phyloP scores from a whole-genome alignment of 352 stramenopile genomes.

The Globisporangium parvum region DNA sequence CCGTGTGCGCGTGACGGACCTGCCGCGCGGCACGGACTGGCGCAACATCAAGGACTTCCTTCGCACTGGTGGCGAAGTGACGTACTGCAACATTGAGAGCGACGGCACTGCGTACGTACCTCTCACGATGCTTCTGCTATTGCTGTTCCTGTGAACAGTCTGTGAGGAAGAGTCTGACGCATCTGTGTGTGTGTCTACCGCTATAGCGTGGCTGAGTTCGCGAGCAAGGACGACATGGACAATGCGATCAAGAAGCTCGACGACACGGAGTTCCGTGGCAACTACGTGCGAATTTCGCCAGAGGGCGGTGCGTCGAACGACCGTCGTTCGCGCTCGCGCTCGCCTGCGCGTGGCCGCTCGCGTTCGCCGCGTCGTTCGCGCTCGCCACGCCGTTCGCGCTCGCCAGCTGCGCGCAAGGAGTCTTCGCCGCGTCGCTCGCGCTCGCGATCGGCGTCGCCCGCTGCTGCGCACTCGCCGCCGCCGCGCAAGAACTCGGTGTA shows the following conservation, averaged over 20 bases:
- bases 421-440: slow-evolving; percentile 52
- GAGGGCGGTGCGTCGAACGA: slow-evolving; percentile 24
- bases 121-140: background rate
- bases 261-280: slow-evolving; percentile 85
- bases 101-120: slow-evolving; percentile 78
- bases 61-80: slow-evolving; percentile 76
- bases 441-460: slow-evolving; percentile 55
- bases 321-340: slow-evolving; percentile 66
- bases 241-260: slow-evolving; percentile 82
- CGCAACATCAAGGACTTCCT: slow-evolving; percentile 86
- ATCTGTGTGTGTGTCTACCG: background rate
- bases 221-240: slow-evolving; percentile 78
- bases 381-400: slow-evolving; percentile 43
- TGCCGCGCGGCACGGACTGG: slow-evolving; percentile 77
- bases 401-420: slow-evolving; percentile 60
- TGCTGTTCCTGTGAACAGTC: no score
- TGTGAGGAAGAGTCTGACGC: background rate
- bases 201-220: slow-evolving; percentile 70
- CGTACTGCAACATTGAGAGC: slow-evolving; percentile 78
- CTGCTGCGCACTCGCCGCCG: slow-evolving; percentile 39
- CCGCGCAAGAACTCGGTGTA: slow-evolving; percentile 73
- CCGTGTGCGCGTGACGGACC: slow-evolving; percentile 69
- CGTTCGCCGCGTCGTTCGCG: slow-evolving; percentile 43
- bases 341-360: slow-evolving; percentile 50
- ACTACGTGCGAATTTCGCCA: slow-evolving; percentile 67